A percentile compares a stretch with the other conserved stretches of the same genome.
phyloP scores from a whole-genome alignment of 1,284 basidiomycete species.

The Kwoniella shivajii region DNA sequence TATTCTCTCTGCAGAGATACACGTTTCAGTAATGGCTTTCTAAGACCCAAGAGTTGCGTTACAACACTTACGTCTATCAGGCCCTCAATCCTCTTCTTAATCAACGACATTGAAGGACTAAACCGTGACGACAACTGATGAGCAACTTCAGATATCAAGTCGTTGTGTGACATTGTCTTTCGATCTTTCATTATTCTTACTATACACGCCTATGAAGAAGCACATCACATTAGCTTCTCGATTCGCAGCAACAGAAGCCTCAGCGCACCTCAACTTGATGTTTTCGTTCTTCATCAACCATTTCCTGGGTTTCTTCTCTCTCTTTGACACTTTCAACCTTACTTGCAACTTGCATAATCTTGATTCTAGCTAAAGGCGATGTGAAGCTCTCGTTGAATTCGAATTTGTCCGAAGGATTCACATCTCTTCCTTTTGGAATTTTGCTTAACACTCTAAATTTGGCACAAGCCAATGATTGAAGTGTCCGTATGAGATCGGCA shows the following conservation, averaged over 20 bases:
- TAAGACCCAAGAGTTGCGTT: not conserved
- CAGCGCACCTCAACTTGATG: conserved; percentile 81
- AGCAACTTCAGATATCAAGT: conserved; percentile 88
- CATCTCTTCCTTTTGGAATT: conserved; percentile 82
- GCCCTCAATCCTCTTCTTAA: conserved; percentile 93
- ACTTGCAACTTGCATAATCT: conserved; percentile 85
- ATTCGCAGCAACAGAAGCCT: not conserved
- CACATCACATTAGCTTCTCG: not conserved
- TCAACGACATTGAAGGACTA: conserved; percentile 76
- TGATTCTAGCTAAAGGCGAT: conserved; percentile 82
- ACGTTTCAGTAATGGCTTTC: conserved; percentile 15
- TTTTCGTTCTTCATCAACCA: conserved; percentile 88
- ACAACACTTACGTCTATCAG: conserved; percentile 76
- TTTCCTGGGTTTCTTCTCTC: conserved; percentile 84
- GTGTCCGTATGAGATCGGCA: conserved; percentile 78
- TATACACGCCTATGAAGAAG: conserved; percentile 91
- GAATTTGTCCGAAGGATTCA: conserved; percentile 76
- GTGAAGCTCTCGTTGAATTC: conserved; percentile 85
- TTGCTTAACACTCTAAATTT: conserved; percentile 94
- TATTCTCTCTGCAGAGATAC: conserved; percentile 47
- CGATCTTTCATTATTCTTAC: conserved; percentile 98
- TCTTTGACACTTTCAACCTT: conserved; percentile 86
- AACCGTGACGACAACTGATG: conserved; percentile 82
- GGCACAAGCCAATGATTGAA: conserved; percentile 96
- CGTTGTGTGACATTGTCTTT: conserved; percentile 85